Conservation (phyloP, 148 eudicot species). For the Spergularia bocconei region DNA sequence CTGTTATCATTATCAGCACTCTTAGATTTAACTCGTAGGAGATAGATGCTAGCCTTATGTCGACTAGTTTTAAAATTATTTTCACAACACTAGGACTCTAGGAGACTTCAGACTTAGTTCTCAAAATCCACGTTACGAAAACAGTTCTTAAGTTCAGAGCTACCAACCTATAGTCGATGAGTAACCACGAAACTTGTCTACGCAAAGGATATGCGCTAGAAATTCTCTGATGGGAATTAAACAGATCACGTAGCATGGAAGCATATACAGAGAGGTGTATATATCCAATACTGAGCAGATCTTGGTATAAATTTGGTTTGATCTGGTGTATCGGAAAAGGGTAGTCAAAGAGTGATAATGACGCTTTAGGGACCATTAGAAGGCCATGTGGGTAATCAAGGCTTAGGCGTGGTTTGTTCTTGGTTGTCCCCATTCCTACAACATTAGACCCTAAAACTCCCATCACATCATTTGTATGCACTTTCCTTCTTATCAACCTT, state of each 20-base stretch:
- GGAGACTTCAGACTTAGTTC: too few relatives aligned
- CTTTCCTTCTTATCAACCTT: conserved; percentile 7
- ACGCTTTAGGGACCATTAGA: conserved; percentile 21
- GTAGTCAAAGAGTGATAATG: conserved; percentile 26
- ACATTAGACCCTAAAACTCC: conserved; percentile 22
- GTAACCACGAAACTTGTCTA: too few relatives aligned
- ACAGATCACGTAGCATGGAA: conserved; percentile 9
- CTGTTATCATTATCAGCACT: too few relatives aligned
- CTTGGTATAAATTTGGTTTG: background rate
- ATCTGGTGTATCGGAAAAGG: conserved; percentile 1
- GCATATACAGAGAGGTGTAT: background rate
- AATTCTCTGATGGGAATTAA: background rate
- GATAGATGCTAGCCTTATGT: too few relatives aligned
- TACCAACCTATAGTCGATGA: too few relatives aligned
- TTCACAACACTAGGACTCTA: too few relatives aligned
- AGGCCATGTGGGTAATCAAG: conserved; percentile 33
- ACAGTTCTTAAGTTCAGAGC: too few relatives aligned
- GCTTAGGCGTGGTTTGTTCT: conserved; percentile 36
- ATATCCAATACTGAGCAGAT: background rate
- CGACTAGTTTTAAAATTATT: too few relatives aligned
- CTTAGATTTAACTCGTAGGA: too few relatives aligned
- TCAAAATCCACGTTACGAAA: too few relatives aligned
- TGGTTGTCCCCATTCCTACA: conserved; percentile 32
- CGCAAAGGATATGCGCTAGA: too few relatives aligned
- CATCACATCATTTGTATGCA: background rate